Percentiles rank a stretch among this genome's conserved stretches.
phyloP scores from a whole-genome alignment of 2,329 filamentous ascomycete genomes.

The Beauveria australis region DNA sequence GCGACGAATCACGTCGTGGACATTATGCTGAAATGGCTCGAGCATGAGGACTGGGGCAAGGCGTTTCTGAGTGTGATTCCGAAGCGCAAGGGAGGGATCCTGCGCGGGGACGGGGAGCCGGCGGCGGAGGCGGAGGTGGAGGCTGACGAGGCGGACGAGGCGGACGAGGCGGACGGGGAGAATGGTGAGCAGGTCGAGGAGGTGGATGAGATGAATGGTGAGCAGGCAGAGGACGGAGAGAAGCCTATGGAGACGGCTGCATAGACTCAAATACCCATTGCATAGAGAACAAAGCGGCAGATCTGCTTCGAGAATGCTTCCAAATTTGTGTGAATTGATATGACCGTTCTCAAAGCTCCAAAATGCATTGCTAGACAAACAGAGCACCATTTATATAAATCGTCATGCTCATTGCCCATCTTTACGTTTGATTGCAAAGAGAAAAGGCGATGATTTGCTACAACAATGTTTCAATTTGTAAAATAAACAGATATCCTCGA shows the following conservation, averaged over 20 bases:
- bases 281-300: constrained; percentile 9
- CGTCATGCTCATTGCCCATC: background rate
- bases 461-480: background rate
- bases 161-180: constrained; percentile 16
- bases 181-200: constrained; percentile 12
- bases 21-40: constrained; percentile 91
- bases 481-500: background rate
- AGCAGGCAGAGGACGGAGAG: constrained; percentile 12
- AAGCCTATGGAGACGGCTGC: constrained; percentile 20
- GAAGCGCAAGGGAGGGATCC: constrained; percentile 72
- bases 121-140: constrained; percentile 15
- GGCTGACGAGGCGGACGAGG: constrained; percentile 15
- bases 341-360: background rate
- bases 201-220: constrained; percentile 16
- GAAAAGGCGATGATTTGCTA: background rate
- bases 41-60: constrained; percentile 81
- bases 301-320: background rate
- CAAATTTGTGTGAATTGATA: background rate
- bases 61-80: constrained; percentile 87
- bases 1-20: constrained; percentile 95
- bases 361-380: constrained; percentile 2
- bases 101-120: constrained; percentile 39
- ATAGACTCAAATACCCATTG: constrained; percentile 10
- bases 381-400: constrained; percentile 12
- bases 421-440: constrained; percentile 2